Evolutionary conservation across 805 yeast genomes (phyloP).

Genomic region (Dipodascus albidus): DNA sequence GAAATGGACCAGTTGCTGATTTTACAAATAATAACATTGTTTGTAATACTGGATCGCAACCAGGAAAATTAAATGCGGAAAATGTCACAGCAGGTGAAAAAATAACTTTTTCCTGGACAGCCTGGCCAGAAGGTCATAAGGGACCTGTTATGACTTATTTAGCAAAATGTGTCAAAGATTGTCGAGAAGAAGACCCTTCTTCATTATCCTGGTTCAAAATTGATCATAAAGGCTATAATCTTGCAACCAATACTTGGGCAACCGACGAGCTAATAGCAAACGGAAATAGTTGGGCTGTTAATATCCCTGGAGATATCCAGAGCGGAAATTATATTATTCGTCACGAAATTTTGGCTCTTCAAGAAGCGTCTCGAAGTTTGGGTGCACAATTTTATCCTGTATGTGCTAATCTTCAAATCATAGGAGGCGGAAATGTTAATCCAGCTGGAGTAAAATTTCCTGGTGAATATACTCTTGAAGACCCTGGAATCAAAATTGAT

Average conservation of each 20-base stretch:
- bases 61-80: not conserved
- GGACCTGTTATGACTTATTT: not conserved
- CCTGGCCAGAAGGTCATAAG: not conserved
- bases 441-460: not conserved
- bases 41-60: not conserved
- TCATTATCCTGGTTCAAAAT: not conserved
- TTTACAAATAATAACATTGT: not conserved
- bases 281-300: not conserved
- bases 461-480: not conserved
- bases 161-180: not conserved
- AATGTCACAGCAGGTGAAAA: not conserved
- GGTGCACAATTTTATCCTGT: not conserved
- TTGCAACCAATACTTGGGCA: not conserved
- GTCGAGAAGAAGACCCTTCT: not conserved
- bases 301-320: not conserved
- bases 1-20: not conserved
- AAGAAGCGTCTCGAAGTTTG: not conserved
- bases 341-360: not conserved
- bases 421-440: not conserved
- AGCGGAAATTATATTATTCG: not conserved
- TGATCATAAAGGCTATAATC: not conserved
- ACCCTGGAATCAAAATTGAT: not conserved
- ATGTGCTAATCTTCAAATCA: not conserved
- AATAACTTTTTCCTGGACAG: not conserved
- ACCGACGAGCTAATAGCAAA: not conserved